phyloP scores from a whole-genome alignment of 1,284 basidiomycete genomes.

The Boletus albobrunnescens region DNA sequence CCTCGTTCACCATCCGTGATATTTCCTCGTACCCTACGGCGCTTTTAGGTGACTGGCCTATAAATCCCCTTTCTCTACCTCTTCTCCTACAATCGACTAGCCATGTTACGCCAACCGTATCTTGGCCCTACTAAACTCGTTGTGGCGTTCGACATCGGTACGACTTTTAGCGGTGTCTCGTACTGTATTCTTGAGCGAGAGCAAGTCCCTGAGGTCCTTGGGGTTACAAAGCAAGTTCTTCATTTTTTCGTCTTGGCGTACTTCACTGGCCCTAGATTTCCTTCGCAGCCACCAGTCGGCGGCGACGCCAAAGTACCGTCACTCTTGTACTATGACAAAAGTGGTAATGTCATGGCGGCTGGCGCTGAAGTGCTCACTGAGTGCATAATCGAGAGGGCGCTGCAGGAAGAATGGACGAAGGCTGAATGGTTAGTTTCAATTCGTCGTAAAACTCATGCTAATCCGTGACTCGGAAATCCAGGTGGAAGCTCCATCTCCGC shows the following conservation, averaged over 20 bases:
- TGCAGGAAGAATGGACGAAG: neutral
- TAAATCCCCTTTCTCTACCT: neutral
- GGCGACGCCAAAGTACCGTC: neutral
- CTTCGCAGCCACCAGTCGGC: neutral
- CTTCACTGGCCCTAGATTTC: neutral
- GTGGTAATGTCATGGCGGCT: neutral
- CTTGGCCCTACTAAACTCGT: neutral
- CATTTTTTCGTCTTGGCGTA: neutral
- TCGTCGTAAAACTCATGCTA: too few species aligned
- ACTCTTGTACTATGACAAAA: neutral
- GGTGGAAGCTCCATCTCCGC: constrained; percentile 3
- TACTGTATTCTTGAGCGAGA: neutral
- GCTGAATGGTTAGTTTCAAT: neutral
- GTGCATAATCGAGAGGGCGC: neutral
- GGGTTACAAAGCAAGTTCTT: neutral
- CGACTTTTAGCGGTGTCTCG: neutral
- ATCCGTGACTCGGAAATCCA: neutral
- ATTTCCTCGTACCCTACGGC: neutral
- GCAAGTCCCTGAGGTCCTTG: neutral
- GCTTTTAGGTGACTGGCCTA: neutral
- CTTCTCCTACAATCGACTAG: neutral
- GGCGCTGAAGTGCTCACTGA: neutral
- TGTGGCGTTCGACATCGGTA: neutral
- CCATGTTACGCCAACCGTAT: neutral
- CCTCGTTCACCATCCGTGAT: neutral